These are phyloP conservation scores for Pichia kluyveri DNA, from an alignment of 805 yeast species.

Conservation along the genomic window DNA sequence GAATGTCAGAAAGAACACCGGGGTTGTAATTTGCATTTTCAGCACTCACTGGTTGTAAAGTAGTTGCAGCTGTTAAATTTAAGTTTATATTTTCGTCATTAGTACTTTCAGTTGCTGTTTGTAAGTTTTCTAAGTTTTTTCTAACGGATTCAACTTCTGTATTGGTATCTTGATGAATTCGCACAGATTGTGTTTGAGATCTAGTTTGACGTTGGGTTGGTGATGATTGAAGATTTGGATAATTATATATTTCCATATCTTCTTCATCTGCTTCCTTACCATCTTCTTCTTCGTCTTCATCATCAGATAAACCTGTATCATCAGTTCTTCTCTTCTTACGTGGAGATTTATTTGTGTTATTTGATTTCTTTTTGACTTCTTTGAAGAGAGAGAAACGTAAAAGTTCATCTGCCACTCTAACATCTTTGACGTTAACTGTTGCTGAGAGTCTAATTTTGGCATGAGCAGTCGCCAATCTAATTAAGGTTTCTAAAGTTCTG, in stretches of 20 bases:
- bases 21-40: slow-evolving; percentile 10
- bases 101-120: slow-evolving; percentile 3
- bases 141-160: slow-evolving; percentile 17
- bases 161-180: slow-evolving; percentile 19
- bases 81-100: neutral
- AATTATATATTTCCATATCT: slow-evolving; percentile 10
- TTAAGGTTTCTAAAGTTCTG: slow-evolving; percentile 93
- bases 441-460: slow-evolving; percentile 88
- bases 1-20: slow-evolving; percentile 39
- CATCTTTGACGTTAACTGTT: slow-evolving; percentile 67
- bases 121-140: slow-evolving; percentile 18
- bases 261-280: slow-evolving; percentile 6
- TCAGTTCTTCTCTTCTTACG: slow-evolving; percentile 29
- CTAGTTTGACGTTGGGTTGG: slow-evolving; percentile 5
- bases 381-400: slow-evolving; percentile 80
- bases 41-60: slow-evolving; percentile 13
- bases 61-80: slow-evolving; percentile 1
- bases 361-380: slow-evolving; percentile 36
- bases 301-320: slow-evolving; percentile 12
- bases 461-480: slow-evolving; percentile 92
- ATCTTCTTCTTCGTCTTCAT: slow-evolving; percentile 7
- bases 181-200: slow-evolving; percentile 3
- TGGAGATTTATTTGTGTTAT: slow-evolving; percentile 20
- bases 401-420: slow-evolving; percentile 75
- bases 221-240: slow-evolving; percentile 2